A percentile compares a stretch with the other conserved stretches of the same genome.
Evolutionary conservation across 2,329 filamentous ascomycete genomes (phyloP).

Genomic region (Coniochaeta sp.): DNA sequence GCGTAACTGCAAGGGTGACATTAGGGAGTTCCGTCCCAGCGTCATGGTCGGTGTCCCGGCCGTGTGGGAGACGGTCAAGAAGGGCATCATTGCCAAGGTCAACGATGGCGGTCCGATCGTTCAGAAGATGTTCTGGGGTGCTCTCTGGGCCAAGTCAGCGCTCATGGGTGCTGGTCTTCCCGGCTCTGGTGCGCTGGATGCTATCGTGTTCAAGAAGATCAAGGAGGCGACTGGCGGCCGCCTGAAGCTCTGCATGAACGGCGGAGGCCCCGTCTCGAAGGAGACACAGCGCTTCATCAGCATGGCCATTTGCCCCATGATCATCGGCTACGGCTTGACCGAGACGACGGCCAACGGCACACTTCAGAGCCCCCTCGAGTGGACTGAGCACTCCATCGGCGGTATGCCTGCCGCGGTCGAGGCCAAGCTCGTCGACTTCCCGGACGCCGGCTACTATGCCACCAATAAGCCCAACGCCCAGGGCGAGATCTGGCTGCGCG

Average conservation of each 20-base stretch:
- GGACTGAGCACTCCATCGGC: slow-evolving; percentile 68
- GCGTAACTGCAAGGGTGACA: slow-evolving; percentile 81
- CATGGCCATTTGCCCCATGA: slow-evolving; percentile 83
- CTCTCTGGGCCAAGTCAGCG: slow-evolving; percentile 44
- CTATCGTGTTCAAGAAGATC: slow-evolving; percentile 83
- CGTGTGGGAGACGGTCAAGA: slow-evolving; percentile 89
- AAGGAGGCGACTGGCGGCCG: slow-evolving; percentile 82
- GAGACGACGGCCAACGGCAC: slow-evolving; percentile 75
- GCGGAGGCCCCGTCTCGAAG: slow-evolving; percentile 76
- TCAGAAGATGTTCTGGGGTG: slow-evolving; percentile 67
- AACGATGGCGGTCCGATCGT: slow-evolving; percentile 60
- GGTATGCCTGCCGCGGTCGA: slow-evolving; percentile 68
- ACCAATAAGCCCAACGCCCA: slow-evolving; percentile 71
- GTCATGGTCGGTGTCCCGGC: slow-evolving; percentile 82
- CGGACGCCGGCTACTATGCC: slow-evolving; percentile 72
- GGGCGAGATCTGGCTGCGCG: slow-evolving; percentile 85
- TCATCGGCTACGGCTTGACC: slow-evolving; percentile 80
- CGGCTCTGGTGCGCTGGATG: slow-evolving; percentile 64
- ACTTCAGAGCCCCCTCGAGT: slow-evolving; percentile 69
- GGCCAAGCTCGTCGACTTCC: slow-evolving; percentile 79
- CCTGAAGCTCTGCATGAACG: slow-evolving; percentile 77
- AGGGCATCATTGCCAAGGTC: slow-evolving; percentile 75
- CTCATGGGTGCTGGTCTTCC: slow-evolving; percentile 49
- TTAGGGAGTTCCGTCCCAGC: slow-evolving; percentile 75
- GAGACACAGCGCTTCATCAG: slow-evolving; percentile 86